A percentile compares a stretch with the other conserved stretches of the same genome.
Conservation (phyloP, 345 rosid genomes). For the Citrus glauca region DNA sequence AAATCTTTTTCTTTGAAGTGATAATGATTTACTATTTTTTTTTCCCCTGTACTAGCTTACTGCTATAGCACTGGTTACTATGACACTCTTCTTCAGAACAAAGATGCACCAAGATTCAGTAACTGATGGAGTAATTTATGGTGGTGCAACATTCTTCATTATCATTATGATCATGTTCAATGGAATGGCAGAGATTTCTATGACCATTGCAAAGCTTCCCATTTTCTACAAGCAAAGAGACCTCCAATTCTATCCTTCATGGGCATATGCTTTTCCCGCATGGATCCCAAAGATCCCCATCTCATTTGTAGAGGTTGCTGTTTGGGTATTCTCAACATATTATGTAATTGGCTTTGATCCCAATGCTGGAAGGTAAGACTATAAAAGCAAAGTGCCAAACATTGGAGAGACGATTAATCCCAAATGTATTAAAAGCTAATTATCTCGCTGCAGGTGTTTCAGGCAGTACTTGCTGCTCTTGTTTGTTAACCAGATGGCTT, state of each 20-base stretch:
- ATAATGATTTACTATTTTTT: no score
- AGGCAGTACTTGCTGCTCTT: not conserved
- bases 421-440: not conserved
- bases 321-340: not conserved
- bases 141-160: constrained; percentile 66
- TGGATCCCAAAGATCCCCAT: not conserved
- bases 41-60: constrained; percentile 26
- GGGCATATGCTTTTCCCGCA: not conserved
- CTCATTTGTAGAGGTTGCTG: not conserved
- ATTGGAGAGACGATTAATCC: no score
- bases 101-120: constrained; percentile 42
- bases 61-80: constrained; percentile 26
- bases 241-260: constrained; percentile 10
- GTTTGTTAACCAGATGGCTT: not conserved
- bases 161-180: constrained; percentile 49
- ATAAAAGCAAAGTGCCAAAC: not conserved
- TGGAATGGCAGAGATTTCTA: constrained; percentile 65
- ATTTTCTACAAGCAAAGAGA: constrained; percentile 82
- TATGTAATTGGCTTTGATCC: not conserved
- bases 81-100: constrained; percentile 60
- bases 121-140: constrained; percentile 44
- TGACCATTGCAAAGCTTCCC: constrained; percentile 77
- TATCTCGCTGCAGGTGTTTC: not conserved
- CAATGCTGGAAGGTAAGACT: not conserved
- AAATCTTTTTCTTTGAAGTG: not conserved